Percentiles rank a stretch among this genome's conserved stretches.
phyloP scores from a whole-genome alignment of 768 basidiomycete genomes.

The Asterophora parasitica region DNA sequence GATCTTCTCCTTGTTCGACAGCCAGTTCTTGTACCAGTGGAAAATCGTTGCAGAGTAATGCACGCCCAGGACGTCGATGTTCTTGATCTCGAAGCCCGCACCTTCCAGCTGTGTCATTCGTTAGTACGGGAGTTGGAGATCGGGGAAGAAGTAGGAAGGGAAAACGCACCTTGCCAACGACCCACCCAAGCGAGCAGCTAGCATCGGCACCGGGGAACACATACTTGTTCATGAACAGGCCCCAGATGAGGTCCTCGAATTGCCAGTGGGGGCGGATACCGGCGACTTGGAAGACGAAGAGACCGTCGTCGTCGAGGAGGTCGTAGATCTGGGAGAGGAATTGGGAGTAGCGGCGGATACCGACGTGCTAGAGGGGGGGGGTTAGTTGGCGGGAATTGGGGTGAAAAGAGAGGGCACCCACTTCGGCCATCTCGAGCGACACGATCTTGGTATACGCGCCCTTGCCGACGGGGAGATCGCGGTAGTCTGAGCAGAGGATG shows the following conservation, averaged over 20 bases:
- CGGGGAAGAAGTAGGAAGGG: no score
- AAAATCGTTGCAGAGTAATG: slow-evolving; percentile 92
- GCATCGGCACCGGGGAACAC: slow-evolving; percentile 99
- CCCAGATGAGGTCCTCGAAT: slow-evolving; percentile 97
- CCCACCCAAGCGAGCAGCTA: slow-evolving; percentile 93
- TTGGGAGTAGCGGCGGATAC: slow-evolving; percentile 83
- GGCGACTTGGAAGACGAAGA: slow-evolving; percentile 96
- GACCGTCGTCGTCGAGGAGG: slow-evolving; percentile 89
- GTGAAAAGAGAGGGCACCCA: slow-evolving; percentile 25
- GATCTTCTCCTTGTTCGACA: slow-evolving; percentile 87
- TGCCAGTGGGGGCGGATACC: slow-evolving; percentile 96
- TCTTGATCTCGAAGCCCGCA: slow-evolving; percentile 96
- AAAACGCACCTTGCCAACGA: slow-evolving; percentile 51
- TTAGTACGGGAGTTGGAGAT: no score
- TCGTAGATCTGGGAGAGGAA: slow-evolving; percentile 93
- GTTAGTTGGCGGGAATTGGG: not conserved
- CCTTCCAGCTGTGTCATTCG: slow-evolving; percentile 84
- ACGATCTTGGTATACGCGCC: slow-evolving; percentile 92
- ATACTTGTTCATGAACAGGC: slow-evolving; percentile 97
- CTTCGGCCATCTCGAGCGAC: slow-evolving; percentile 97
- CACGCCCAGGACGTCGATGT: slow-evolving; percentile 93
- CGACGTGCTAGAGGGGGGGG: slow-evolving; percentile 66
- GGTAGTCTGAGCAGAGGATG: slow-evolving; percentile 90
- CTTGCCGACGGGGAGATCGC: slow-evolving; percentile 74
- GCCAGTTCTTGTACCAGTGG: slow-evolving; percentile 98